Evolutionary conservation across 2,329 filamentous ascomycete species (phyloP), one percentile per base, ranked within the genome.

Genomic region (Xylariales sp.): DNA sequence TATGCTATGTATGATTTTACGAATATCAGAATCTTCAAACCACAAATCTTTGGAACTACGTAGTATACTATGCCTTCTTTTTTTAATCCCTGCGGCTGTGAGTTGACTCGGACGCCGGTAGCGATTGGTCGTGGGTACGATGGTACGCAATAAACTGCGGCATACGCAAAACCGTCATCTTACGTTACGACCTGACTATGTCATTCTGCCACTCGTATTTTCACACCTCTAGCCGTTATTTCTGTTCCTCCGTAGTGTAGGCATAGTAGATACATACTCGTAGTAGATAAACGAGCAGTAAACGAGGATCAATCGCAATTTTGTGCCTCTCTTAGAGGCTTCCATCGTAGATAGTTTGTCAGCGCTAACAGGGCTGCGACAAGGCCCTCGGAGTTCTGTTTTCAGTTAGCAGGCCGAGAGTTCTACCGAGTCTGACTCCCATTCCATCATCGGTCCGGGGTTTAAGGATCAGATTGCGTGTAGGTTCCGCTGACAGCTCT

Each of bases 1-100:
- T 23, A 23, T 23, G 23, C 39, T 32, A 56, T 56, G 39, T 46
- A 56, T 56, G 39, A 32, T 45, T 18, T 56, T 23, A 45, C 12
- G 23, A 56, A 45, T 45, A 56, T 28, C 39, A 45, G 39, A 32
- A n/a, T 14, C 39, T 56, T 45, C 10, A 43, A 30, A 30, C 3
- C 54, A 30, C 6, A 45, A 32, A 1, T 45, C n/a, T 16, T 32
- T 45, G 6, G 12, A 28, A 32, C 18, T 41, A 39, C n/a, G 28
- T 12, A 36, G 34, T 36, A 39, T 2, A 23, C 23, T 23, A 23
- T 23, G 1, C 2, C 23, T 30, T 16, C 8, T 39, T 23, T 41
- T 43, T 18, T n/a, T 10, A n/a, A 10, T 7, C 14, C 10, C 23
- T 32, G 23, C n/a, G 39, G 12, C 16, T 45, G 6, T 45, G 6